Conservation (phyloP, 1,284 basidiomycete species). For the Trametes pubescens region DNA sequence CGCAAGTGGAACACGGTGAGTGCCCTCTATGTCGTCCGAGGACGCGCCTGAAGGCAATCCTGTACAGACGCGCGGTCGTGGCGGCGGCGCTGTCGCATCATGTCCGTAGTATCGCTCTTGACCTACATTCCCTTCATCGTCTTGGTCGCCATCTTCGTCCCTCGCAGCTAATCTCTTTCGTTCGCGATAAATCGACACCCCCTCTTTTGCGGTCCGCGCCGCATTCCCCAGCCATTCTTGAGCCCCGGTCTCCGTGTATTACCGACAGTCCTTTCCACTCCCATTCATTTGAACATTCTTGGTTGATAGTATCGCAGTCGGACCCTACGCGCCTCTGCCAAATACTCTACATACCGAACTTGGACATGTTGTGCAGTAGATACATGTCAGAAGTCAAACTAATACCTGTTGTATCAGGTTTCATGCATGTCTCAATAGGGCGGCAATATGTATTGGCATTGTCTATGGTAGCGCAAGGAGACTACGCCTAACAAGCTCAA, state of each 20-base stretch:
- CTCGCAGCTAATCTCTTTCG: conserved; percentile 30
- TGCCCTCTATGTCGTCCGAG: conserved; percentile 24
- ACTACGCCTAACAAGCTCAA: too few relatives aligned
- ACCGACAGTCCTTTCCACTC: conserved; percentile 30
- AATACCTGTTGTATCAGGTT: conserved; percentile 22
- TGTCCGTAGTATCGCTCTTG: conserved; percentile 68
- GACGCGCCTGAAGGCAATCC: conserved; percentile 15
- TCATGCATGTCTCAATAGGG: background rate
- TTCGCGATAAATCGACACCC: conserved; percentile 6
- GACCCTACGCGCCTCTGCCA: conserved; percentile 24
- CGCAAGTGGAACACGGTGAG: conserved; percentile 78
- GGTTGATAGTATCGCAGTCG: conserved; percentile 24
- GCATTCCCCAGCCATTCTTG: conserved; percentile 8
- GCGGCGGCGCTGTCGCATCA: conserved; percentile 76
- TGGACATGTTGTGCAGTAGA: conserved; percentile 36
- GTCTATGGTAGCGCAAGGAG: too few relatives aligned
- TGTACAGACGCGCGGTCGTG: conserved; percentile 70
- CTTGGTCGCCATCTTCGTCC: conserved; percentile 71
- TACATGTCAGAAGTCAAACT: conserved; percentile 29
- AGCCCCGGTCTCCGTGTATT: conserved; percentile 21
- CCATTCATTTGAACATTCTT: conserved; percentile 33
- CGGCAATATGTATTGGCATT: too few relatives aligned
- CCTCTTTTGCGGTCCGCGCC: conserved; percentile 13
- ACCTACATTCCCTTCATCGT: conserved; percentile 83
- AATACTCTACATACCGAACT: conserved; percentile 26